Conservation (phyloP, 2,329 filamentous ascomycete genomes). For the Fusarium pininemorale region DNA sequence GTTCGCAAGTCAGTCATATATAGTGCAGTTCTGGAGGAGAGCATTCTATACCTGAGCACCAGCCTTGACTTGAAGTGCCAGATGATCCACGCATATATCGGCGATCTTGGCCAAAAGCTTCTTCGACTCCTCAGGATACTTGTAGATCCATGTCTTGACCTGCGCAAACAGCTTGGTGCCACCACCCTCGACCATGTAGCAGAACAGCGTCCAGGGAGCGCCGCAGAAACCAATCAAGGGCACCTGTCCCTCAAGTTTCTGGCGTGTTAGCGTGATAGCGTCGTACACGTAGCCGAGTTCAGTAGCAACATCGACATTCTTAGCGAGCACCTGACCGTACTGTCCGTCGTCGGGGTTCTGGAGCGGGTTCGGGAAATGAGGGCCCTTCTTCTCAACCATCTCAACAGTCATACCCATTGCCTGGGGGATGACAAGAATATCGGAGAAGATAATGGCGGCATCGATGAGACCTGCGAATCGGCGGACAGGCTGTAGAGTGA, state of each 20-base stretch:
- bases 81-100: slow-evolving; percentile 92
- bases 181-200: slow-evolving; percentile 99
- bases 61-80: slow-evolving; percentile 90
- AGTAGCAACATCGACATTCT: slow-evolving; percentile 82
- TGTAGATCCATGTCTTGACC: slow-evolving; percentile 97
- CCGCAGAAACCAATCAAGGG: slow-evolving; percentile 97
- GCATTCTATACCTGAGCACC: slow-evolving; percentile 76
- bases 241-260: slow-evolving; percentile 87
- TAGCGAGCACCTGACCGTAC: slow-evolving; percentile 79
- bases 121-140: slow-evolving; percentile 82
- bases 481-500: slow-evolving; percentile 95
- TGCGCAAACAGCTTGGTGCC: slow-evolving; percentile 95
- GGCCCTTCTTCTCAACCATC: slow-evolving; percentile 97
- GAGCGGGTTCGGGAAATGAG: slow-evolving; percentile 90
- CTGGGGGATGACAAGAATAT: slow-evolving; percentile 97
- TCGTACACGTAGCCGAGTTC: slow-evolving; percentile 96
- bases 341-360: slow-evolving; percentile 82
- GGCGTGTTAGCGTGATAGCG: slow-evolving; percentile 88
- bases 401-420: slow-evolving; percentile 98
- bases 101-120: slow-evolving; percentile 88
- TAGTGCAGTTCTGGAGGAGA: background rate
- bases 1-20: background rate
- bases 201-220: slow-evolving; percentile 94
- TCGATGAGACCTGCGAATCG: slow-evolving; percentile 91
- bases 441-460: slow-evolving; percentile 98